Conservation (phyloP, 805 yeast species). For the Kazachstania bromeliacearum region DNA sequence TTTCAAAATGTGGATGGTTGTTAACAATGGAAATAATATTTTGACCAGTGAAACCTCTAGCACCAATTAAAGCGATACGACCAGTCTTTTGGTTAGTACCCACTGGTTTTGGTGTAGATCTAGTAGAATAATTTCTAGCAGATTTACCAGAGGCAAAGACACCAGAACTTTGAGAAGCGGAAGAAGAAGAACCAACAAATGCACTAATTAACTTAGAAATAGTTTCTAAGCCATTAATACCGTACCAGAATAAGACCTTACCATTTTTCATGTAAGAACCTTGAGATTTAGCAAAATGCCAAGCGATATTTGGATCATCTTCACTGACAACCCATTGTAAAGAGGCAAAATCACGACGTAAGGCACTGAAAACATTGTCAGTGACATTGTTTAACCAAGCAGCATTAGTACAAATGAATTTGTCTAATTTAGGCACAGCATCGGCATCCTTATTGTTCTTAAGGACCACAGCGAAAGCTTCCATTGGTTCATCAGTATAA, state of each 20-base stretch:
- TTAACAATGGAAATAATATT: slow-evolving; percentile 81
- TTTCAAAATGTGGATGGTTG: slow-evolving; percentile 76
- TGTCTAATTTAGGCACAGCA: slow-evolving; percentile 62
- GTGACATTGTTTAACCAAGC: slow-evolving; percentile 98
- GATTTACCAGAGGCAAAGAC: slow-evolving; percentile 41
- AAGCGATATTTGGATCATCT: slow-evolving; percentile 79
- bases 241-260: slow-evolving; percentile 90
- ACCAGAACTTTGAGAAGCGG: slow-evolving; percentile 28
- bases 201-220: slow-evolving; percentile 55
- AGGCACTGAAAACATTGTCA: slow-evolving; percentile 81
- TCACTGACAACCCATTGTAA: slow-evolving; percentile 87
- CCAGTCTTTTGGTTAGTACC: slow-evolving; percentile 56
- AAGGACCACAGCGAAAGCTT: slow-evolving; percentile 80
- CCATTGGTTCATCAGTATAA: slow-evolving; percentile 93
- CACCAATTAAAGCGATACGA: slow-evolving; percentile 90
- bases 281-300: slow-evolving; percentile 88
- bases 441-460: slow-evolving; percentile 31
- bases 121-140: slow-evolving; percentile 44
- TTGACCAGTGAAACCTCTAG: slow-evolving; percentile 96
- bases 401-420: slow-evolving; percentile 73
- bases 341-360: slow-evolving; percentile 60
- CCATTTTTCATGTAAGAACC: slow-evolving; percentile 91
- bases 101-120: slow-evolving; percentile 49
- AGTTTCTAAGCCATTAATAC: slow-evolving; percentile 54
- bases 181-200: slow-evolving; percentile 33